Evolutionary conservation across 1,139 yeast species (phyloP).

Genomic region (Meyerozyma smithsonii): DNA sequence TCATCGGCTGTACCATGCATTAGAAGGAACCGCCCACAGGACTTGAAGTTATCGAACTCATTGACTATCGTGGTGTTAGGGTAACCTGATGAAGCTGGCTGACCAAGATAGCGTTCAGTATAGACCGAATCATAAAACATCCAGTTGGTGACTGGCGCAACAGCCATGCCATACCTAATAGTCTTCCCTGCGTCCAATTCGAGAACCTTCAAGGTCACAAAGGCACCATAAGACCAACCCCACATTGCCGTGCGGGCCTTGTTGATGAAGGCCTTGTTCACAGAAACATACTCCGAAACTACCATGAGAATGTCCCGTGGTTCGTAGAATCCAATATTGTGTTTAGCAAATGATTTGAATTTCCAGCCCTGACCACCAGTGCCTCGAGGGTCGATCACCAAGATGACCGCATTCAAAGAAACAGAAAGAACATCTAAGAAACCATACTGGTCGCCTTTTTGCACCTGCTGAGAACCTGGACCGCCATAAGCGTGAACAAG

Average conservation of each 20-base stretch:
- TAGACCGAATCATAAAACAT: slow-evolving; percentile 72
- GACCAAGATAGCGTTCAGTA: slow-evolving; percentile 87
- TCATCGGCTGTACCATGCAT: slow-evolving; percentile 98
- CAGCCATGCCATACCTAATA: slow-evolving; percentile 70
- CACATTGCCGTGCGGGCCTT: slow-evolving; percentile 70
- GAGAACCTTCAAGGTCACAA: slow-evolving; percentile 67
- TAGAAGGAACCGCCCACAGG: slow-evolving; percentile 58
- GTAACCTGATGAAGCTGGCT: slow-evolving; percentile 55
- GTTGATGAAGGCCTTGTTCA: slow-evolving; percentile 52
- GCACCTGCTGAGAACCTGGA: slow-evolving; percentile 81
- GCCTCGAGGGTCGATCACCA: slow-evolving; percentile 91
- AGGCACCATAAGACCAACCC: slow-evolving; percentile 97
- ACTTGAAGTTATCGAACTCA: slow-evolving; percentile 44
- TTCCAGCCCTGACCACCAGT: slow-evolving; percentile 88
- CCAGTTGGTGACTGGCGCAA: slow-evolving; percentile 90
- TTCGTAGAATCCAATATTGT: slow-evolving; percentile 80
- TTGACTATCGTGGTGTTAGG: slow-evolving; percentile 39
- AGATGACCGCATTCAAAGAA: slow-evolving; percentile 64
- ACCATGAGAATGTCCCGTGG: slow-evolving; percentile 74
- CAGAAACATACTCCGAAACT: slow-evolving; percentile 54
- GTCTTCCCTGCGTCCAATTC: slow-evolving; percentile 65
- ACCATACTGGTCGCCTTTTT: slow-evolving; percentile 48
- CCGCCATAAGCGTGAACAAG: slow-evolving; percentile 89
- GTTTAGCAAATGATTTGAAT: slow-evolving; percentile 62
- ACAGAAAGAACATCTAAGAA: slow-evolving; percentile 73